phyloP scores from a whole-genome alignment of 495 filamentous ascomycete species.

The Aspergillus cristatus region DNA sequence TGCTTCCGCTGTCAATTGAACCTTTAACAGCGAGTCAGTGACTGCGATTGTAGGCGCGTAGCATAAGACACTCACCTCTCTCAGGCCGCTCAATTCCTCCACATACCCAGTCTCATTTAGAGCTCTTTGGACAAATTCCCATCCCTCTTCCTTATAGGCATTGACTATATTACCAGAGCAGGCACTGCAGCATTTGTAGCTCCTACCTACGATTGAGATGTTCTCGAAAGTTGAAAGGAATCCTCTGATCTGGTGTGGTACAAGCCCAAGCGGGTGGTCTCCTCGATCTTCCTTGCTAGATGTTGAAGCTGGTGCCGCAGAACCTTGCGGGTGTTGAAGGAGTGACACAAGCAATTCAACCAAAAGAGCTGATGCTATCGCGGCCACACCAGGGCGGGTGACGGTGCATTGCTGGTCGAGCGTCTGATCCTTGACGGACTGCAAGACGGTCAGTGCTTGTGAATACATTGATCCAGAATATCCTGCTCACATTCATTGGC shows the following conservation, averaged over 20 bases:
- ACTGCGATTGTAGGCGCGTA: background rate
- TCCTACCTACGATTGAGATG: conserved; percentile 67
- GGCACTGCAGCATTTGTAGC: conserved; percentile 86
- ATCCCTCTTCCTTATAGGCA: conserved; percentile 65
- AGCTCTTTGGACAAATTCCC: conserved; percentile 83
- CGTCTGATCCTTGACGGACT: conserved; percentile 89
- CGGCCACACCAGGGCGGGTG: conserved; percentile 83
- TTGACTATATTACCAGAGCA: conserved; percentile 70
- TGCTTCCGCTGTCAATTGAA: conserved; percentile 69
- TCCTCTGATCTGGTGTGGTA: conserved; percentile 90
- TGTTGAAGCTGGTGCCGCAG: conserved; percentile 50
- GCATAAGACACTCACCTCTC: conserved; percentile 51
- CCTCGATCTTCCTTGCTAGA: conserved; percentile 45
- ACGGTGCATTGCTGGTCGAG: conserved; percentile 98
- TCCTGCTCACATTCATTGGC: conserved; percentile 71
- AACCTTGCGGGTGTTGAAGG: conserved; percentile 68
- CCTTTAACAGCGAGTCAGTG: conserved; percentile 18
- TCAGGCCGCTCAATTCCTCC: conserved; percentile 81
- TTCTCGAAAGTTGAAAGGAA: conserved; percentile 84
- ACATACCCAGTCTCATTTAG: conserved; percentile 80
- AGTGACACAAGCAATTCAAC: conserved; percentile 84
- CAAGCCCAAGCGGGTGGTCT: conserved; percentile 71
- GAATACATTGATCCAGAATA: background rate
- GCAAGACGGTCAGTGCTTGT: conserved; percentile 30
- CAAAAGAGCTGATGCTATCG: conserved; percentile 84